A percentile compares a stretch with the other conserved stretches of the same genome.
These are phyloP conservation scores for Centella asiatica DNA, from an alignment of 129 eudicot species.

Conservation along the genomic window DNA sequence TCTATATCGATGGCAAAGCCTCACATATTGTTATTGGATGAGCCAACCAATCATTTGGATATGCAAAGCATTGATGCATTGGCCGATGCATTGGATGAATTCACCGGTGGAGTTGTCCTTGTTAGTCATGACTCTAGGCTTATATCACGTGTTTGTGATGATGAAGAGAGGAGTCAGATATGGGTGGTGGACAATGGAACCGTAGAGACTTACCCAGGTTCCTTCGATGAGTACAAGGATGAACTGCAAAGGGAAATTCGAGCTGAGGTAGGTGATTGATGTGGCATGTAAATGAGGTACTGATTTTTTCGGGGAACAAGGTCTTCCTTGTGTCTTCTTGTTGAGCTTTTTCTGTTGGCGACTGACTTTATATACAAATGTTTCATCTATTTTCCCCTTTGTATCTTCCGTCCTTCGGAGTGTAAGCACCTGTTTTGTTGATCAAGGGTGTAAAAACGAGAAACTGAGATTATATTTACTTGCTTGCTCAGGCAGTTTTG, in stretches of 20 bases:
- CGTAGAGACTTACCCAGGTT: slow-evolving; percentile 41
- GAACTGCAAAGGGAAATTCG: slow-evolving; percentile 58
- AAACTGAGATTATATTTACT: neutral
- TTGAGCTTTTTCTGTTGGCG: neutral
- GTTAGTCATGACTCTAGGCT: slow-evolving; percentile 78
- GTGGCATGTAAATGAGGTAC: slow-evolving; percentile 12
- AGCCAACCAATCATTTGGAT: slow-evolving; percentile 91
- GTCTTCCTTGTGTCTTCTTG: neutral
- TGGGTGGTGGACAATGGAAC: slow-evolving; percentile 80
- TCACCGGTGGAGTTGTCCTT: slow-evolving; percentile 65
- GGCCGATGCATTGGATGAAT: slow-evolving; percentile 80
- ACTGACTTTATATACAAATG: neutral
- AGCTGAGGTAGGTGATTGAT: slow-evolving; percentile 68
- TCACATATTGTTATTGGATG: slow-evolving; percentile 65
- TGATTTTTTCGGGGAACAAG: slow-evolving; percentile 1
- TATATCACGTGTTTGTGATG: slow-evolving; percentile 73
- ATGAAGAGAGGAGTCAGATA: slow-evolving; percentile 63
- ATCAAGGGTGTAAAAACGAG: neutral
- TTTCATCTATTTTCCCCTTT: neutral
- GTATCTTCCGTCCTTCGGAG: neutral
- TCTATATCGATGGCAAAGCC: slow-evolving; percentile 90
- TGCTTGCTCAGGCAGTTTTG: too few relatives aligned
- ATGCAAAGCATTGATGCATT: slow-evolving; percentile 87
- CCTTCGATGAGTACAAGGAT: slow-evolving; percentile 72
- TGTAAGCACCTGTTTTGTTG: neutral